Percentiles rank a stretch among this genome's conserved stretches.
Evolutionary conservation across 208 protist species (phyloP).

Genomic region (Acanthamoeba polyphaga): DNA sequence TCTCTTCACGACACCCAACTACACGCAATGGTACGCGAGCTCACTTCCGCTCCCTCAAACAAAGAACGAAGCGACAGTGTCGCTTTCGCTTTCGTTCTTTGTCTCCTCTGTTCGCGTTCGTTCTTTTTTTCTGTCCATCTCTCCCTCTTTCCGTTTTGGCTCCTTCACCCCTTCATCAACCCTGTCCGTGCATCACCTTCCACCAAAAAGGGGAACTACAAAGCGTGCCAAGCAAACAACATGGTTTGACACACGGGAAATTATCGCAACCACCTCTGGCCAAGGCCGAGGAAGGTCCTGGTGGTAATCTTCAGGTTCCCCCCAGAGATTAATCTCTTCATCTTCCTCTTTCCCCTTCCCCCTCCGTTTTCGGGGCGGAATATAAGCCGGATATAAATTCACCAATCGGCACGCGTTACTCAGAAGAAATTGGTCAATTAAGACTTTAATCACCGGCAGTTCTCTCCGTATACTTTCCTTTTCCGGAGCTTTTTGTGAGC

Average conservation of each 20-base stretch:
- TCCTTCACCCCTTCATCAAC: not conserved
- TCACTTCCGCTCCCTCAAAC: not conserved
- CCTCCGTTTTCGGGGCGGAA: not conserved
- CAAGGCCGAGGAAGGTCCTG: not conserved
- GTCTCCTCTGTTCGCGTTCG: not conserved
- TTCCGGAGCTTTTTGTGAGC: not conserved
- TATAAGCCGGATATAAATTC: not conserved
- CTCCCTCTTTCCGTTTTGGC: not conserved
- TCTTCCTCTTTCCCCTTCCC: not conserved
- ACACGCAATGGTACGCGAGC: not conserved
- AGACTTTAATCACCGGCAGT: too few relatives aligned
- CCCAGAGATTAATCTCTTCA: conserved; percentile 14
- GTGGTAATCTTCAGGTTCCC: not conserved
- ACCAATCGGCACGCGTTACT: not conserved
- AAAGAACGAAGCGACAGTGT: conserved; percentile 1
- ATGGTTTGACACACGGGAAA: too few relatives aligned
- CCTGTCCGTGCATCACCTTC: not conserved
- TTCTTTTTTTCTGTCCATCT: not conserved
- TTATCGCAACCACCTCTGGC: too few relatives aligned
- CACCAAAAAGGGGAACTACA: not conserved
- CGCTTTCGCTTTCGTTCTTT: not conserved
- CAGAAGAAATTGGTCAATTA: too few relatives aligned
- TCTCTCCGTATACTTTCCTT: not conserved
- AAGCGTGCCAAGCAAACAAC: not conserved
- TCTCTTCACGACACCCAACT: too few relatives aligned